phyloP scores from a whole-genome alignment of 805 yeast genomes.

The Metschnikowia gelsemii region DNA sequence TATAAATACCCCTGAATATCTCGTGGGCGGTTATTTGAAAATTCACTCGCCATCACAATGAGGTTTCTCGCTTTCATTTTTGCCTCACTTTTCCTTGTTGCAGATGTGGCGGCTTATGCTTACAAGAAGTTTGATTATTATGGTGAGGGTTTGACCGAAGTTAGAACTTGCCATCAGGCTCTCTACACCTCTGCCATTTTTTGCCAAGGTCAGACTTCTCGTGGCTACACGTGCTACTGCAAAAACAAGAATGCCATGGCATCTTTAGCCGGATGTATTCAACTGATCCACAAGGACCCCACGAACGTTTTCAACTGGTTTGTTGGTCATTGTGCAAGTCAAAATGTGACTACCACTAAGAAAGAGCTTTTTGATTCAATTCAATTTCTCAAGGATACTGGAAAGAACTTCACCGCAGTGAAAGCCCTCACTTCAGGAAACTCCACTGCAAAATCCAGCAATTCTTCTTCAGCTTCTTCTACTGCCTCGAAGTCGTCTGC shows the following conservation, averaged over 20 bases:
- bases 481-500: not conserved
- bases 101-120: slow-evolving; percentile 5
- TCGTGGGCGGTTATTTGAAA: too few relatives aligned
- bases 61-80: not conserved
- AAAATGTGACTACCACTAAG: not conserved
- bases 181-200: slow-evolving; percentile 6
- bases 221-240: slow-evolving; percentile 6
- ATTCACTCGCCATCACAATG: not conserved
- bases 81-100: not conserved
- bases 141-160: slow-evolving; percentile 2
- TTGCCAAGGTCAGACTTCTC: slow-evolving; percentile 3
- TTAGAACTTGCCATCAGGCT: slow-evolving; percentile 6
- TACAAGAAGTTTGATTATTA: slow-evolving; percentile 5
- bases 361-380: not conserved
- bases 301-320: not conserved
- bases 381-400: slow-evolving; percentile 2
- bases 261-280: slow-evolving; percentile 9
- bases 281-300: not conserved
- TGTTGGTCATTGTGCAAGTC: not conserved
- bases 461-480: too few relatives aligned
- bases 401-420: slow-evolving; percentile 9
- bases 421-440: not conserved
- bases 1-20: too few relatives aligned
- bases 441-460: slow-evolving; percentile 1
- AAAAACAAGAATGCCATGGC: slow-evolving; percentile 11